Base-by-base conservation (phyloP, 2,329 filamentous ascomycete genomes). In the Cyphellophora europaea region DNA sequence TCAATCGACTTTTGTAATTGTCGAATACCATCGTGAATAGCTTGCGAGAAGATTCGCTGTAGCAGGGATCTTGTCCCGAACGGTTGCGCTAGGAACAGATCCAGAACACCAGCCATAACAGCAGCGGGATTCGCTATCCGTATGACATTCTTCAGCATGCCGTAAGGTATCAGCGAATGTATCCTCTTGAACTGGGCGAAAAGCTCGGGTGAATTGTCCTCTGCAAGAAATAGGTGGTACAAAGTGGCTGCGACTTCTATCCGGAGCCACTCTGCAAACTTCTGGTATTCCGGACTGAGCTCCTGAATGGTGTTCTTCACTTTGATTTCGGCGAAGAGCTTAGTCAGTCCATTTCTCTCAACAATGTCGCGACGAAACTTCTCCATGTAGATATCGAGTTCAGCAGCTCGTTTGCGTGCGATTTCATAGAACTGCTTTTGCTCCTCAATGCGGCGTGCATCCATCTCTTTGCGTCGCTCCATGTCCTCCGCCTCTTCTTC, bases 301-400 rank as follows among this genome's bases (percentile, higher is more conserved):
- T 95, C 86, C 44, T 77, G 73, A 35, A 98, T 89, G 3, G 74
- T 86, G 40, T 84, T 71, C 64, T 96, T 96, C 37, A 87, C 79
- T 51, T 82, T 83, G 58, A 98, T 93, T 56, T 96, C 91, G 38
- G 82, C 73, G 60, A 98, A 96, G 1, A 98, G 72, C 56, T 83
- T 89, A 0, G 89, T 93, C 27, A 98, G 71, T 6, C 91, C 91
- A 56, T 79, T 93, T 62, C 65, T 68, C 55, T 82, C 77, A 15
- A 82, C 76, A 46, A 82, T 78, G 41, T 79, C 74, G 43, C 73
- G 62, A 30, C 77, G 66, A 56, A 82, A 82, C 41, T 73, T 72
- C 61, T 98, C 91, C 91, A 98, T 98, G 56, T 96, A 95, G 15
- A 93, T 84, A 58, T 98, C 91, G 33, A 98, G 69, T 53, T 96